These are phyloP conservation scores for Boletus barrowsii DNA, from an alignment of 768 basidiomycete species.

Conservation along the genomic window DNA sequence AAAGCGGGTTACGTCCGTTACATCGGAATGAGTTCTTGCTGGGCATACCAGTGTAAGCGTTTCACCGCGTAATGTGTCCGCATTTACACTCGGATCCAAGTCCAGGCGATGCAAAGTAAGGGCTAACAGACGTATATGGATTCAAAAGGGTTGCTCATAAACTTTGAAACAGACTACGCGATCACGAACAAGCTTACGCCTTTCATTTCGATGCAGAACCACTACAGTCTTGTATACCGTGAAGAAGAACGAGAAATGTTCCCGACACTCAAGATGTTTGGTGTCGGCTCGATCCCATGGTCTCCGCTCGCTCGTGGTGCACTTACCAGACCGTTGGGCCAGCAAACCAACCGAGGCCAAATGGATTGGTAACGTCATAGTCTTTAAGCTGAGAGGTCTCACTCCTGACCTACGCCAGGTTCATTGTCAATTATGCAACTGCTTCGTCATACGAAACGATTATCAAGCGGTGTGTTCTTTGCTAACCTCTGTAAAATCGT, in stretches of 20 bases:
- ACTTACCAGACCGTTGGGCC: conserved; percentile 33
- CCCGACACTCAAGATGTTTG: conserved; percentile 46
- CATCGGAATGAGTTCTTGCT: conserved; percentile 43
- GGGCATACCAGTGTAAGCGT: conserved; percentile 38
- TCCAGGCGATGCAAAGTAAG: conserved; percentile 41
- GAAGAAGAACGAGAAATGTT: conserved; percentile 63
- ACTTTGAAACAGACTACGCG: conserved; percentile 33
- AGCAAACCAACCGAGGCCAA: conserved; percentile 26
- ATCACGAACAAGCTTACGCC: conserved; percentile 44
- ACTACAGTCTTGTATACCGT: conserved; percentile 53
- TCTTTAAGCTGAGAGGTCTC: not conserved
- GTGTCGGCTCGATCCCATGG: conserved; percentile 47
- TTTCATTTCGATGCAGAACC: conserved; percentile 67
- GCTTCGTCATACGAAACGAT: conserved; percentile 26
- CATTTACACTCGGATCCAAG: conserved; percentile 16
- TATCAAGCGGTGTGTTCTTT: conserved; percentile 22
- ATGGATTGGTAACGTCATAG: conserved; percentile 20
- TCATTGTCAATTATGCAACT: conserved; percentile 23
- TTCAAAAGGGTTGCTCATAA: not conserved
- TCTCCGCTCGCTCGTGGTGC: conserved; percentile 39
- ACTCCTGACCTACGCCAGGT: conserved; percentile 18
- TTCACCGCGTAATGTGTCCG: not conserved
- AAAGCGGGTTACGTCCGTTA: conserved; percentile 47
- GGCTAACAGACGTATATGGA: not conserved
- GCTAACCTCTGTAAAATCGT: no score